Evolutionary conservation across 1,284 basidiomycete genomes (phyloP).

Genomic region (Ustilago curta): DNA sequence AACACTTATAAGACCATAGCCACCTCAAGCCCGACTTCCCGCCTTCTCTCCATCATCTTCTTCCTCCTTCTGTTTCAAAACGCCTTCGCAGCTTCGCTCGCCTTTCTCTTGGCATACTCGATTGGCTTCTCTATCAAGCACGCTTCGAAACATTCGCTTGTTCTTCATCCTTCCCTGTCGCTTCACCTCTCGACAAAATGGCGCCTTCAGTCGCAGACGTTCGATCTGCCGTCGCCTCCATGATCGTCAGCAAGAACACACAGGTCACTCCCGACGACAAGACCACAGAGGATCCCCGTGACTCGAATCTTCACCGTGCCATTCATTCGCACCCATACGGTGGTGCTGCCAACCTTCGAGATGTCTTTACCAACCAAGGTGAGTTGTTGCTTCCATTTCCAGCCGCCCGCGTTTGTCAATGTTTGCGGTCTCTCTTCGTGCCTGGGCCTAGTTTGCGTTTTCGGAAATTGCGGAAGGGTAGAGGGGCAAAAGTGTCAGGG

Average conservation of each 20-base stretch:
- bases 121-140: background rate
- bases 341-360: conserved; percentile 60
- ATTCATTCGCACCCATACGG: conserved; percentile 53
- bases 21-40: background rate
- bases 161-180: background rate
- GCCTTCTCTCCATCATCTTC: background rate
- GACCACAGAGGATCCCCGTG: conserved; percentile 52
- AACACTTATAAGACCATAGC: conserved; percentile 1
- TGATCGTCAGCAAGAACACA: conserved; percentile 21
- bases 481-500: background rate
- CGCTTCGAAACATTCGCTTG: background rate
- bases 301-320: conserved; percentile 53
- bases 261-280: conserved; percentile 56
- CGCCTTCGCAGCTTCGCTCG: conserved; percentile 7
- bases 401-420: background rate
- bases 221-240: conserved; percentile 6
- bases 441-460: background rate
- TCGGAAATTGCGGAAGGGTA: conserved; percentile 8
- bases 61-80: conserved; percentile 2
- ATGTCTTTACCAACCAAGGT: conserved; percentile 65
- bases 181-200: conserved; percentile 14
- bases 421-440: background rate
- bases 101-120: conserved; percentile 5
- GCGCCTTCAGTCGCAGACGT: conserved; percentile 22
- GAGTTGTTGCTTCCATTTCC: conserved; percentile 23